A percentile compares a stretch with the other conserved stretches of the same genome.
These are phyloP conservation scores for Phytophthora tubulina DNA, from an alignment of 352 stramenopile genomes.

Conservation along the genomic window DNA sequence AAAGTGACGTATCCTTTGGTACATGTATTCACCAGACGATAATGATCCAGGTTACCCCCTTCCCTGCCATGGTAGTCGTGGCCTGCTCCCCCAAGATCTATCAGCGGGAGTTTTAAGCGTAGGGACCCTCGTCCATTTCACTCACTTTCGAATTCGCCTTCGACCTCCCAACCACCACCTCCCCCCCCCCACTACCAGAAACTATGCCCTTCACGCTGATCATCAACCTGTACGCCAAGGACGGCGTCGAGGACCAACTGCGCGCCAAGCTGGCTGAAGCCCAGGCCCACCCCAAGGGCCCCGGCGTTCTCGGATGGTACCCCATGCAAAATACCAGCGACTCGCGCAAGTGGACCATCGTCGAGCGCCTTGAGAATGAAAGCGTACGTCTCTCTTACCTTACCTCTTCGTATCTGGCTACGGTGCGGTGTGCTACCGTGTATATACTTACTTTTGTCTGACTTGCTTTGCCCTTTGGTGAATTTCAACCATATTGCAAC, in stretches of 20 bases:
- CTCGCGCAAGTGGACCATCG: constrained; percentile 32
- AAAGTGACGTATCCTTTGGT: no score
- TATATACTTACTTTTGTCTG: no score
- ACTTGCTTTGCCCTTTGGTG: no score
- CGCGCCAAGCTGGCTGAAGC: constrained; percentile 27
- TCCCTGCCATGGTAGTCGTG: no score
- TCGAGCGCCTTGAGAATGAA: constrained; percentile 31
- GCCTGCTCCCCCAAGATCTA: no score
- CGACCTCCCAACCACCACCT: constrained; percentile 16
- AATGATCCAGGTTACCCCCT: no score
- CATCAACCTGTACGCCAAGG: constrained; percentile 31
- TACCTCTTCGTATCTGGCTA: not conserved
- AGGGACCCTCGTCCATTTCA: no score
- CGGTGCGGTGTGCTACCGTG: no score
- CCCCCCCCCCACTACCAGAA: not conserved
- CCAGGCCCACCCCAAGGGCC: constrained; percentile 24
- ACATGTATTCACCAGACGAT: no score
- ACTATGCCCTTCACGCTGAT: constrained; percentile 33
- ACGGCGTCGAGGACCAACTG: constrained; percentile 29
- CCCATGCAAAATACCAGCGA: constrained; percentile 28
- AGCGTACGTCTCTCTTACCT: constrained; percentile 30
- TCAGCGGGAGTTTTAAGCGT: no score
- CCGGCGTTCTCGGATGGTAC: constrained; percentile 19
- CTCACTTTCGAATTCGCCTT: constrained; percentile 28
- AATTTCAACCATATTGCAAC: constrained; percentile 13